Percentiles rank a stretch among this genome's conserved stretches.
phyloP scores from a whole-genome alignment of 768 basidiomycete genomes.

The Boletus insuetus region DNA sequence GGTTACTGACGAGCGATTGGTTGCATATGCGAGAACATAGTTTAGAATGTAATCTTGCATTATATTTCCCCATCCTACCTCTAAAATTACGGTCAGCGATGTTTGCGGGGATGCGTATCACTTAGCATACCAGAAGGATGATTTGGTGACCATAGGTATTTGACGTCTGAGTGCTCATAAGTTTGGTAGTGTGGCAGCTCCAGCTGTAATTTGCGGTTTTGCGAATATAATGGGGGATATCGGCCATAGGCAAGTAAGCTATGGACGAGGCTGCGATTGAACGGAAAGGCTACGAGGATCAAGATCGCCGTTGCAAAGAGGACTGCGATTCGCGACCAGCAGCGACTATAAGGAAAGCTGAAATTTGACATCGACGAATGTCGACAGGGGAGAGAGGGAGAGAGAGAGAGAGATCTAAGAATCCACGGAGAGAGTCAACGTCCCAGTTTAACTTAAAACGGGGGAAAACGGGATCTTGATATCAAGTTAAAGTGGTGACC shows the following conservation, averaged over 20 bases:
- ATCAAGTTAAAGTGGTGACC: too few relatives aligned
- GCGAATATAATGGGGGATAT: slow-evolving; percentile 41
- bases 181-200: slow-evolving; percentile 38
- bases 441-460: background rate
- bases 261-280: slow-evolving; percentile 20
- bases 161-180: slow-evolving; percentile 32
- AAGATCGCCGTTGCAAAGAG: slow-evolving; percentile 8
- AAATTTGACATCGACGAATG: slow-evolving; percentile 1
- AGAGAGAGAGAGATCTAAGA: too few relatives aligned
- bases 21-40: slow-evolving; percentile 32
- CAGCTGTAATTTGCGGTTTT: slow-evolving; percentile 37
- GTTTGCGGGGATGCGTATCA: background rate
- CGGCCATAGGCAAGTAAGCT: slow-evolving; percentile 13
- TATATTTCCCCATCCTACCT: slow-evolving; percentile 36
- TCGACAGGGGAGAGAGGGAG: background rate
- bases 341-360: background rate
- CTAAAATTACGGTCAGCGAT: slow-evolving; percentile 16
- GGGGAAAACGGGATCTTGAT: background rate
- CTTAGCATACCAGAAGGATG: slow-evolving; percentile 30
- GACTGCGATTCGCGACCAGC: background rate
- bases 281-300: slow-evolving; percentile 19
- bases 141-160: slow-evolving; percentile 47
- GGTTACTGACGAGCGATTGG: slow-evolving; percentile 33
- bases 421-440: too few relatives aligned
- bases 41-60: slow-evolving; percentile 38